phyloP scores from a whole-genome alignment of 2,329 filamentous ascomycete species.

The Aspergillus viridinutans region DNA sequence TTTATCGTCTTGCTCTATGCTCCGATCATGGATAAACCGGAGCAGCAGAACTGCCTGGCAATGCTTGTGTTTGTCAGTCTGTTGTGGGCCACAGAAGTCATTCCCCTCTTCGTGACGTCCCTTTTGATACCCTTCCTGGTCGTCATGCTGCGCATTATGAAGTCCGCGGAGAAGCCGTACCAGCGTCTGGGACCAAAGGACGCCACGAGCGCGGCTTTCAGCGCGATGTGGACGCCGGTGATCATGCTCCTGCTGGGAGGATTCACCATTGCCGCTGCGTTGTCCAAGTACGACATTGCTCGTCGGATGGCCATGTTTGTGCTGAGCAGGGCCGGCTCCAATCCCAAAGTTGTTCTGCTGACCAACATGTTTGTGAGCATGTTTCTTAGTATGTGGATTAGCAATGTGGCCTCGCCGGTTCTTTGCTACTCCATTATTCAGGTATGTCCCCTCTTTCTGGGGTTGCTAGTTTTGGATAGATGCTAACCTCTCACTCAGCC shows the following conservation, averaged over 20 bases:
- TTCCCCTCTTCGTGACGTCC: constrained; percentile 94
- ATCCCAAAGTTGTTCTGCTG: constrained; percentile 81
- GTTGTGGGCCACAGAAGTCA: constrained; percentile 96
- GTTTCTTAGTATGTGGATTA: constrained; percentile 98
- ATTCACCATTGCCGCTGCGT: constrained; percentile 89
- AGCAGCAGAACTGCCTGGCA: constrained; percentile 94
- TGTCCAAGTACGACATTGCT: constrained; percentile 96
- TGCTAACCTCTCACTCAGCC: constrained; percentile 55
- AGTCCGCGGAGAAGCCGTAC: constrained; percentile 67
- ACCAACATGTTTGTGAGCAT: constrained; percentile 98
- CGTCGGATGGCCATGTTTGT: constrained; percentile 96
- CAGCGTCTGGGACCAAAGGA: constrained; percentile 70
- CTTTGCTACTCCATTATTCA: constrained; percentile 97
- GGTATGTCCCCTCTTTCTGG: constrained; percentile 42
- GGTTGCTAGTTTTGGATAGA: background rate
- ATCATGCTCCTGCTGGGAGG: constrained; percentile 97
- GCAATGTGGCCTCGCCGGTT: constrained; percentile 94
- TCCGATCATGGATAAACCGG: constrained; percentile 77
- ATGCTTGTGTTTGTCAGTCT: constrained; percentile 91
- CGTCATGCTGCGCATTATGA: constrained; percentile 79
- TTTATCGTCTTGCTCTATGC: constrained; percentile 71
- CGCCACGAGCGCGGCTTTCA: constrained; percentile 79
- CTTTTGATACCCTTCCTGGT: constrained; percentile 89
- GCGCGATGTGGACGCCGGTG: constrained; percentile 98
- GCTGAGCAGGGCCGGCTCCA: constrained; percentile 90